Conservation (phyloP, 2,329 filamentous ascomycete species). For the Penicillium palitans region DNA sequence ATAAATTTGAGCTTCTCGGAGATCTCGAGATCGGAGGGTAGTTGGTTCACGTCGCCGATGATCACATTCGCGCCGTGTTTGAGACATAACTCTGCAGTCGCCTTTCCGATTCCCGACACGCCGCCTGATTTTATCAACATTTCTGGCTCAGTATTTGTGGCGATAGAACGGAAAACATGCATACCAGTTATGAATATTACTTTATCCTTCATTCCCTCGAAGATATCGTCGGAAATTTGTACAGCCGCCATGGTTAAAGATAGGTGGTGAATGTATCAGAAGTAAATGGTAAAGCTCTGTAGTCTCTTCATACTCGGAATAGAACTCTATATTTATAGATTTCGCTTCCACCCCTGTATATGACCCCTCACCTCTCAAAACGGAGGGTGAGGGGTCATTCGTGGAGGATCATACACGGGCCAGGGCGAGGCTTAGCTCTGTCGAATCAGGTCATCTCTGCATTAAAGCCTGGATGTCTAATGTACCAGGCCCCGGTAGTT, state of each 20-base stretch:
- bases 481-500: too few species aligned
- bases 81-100: constrained; percentile 55
- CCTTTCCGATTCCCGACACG: constrained; percentile 62
- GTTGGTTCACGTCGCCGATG: constrained; percentile 53
- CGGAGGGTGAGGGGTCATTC: too few species aligned
- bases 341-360: neutral
- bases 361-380: neutral
- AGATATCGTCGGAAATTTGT: neutral
- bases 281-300: neutral
- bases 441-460: too few species aligned
- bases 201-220: neutral
- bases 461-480: too few species aligned
- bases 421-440: too few species aligned
- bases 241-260: neutral
- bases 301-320: neutral
- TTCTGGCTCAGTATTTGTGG: neutral
- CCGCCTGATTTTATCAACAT: constrained; percentile 45
- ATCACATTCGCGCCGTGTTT: constrained; percentile 57
- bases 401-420: too few species aligned
- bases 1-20: constrained; percentile 42
- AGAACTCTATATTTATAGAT: neutral
- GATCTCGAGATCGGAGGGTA: constrained; percentile 31
- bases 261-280: neutral
- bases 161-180: neutral
- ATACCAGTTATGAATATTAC: constrained; percentile 52